Conservation (phyloP, 2,329 filamentous ascomycete species). For the Talaromyces sp. region DNA sequence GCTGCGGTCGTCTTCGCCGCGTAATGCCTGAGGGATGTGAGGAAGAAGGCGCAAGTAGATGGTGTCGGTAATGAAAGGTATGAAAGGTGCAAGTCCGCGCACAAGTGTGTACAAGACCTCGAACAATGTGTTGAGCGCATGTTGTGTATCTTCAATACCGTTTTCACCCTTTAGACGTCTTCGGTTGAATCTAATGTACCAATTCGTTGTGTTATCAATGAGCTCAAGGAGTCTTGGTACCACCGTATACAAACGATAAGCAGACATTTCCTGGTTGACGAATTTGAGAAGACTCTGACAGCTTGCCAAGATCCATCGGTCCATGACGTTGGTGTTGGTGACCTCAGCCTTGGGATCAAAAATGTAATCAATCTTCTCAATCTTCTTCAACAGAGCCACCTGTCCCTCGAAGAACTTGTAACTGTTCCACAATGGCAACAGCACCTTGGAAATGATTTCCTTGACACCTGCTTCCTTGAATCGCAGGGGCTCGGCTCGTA, state of each 20-base stretch:
- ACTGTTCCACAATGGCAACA: conserved; percentile 91
- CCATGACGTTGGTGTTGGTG: conserved; percentile 83
- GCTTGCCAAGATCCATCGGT: conserved; percentile 89
- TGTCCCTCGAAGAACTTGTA: conserved; percentile 96
- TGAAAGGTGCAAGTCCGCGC: conserved; percentile 87
- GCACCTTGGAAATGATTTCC: conserved; percentile 87
- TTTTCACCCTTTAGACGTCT: conserved; percentile 87
- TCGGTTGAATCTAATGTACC: conserved; percentile 95
- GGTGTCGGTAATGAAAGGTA: conserved; percentile 89
- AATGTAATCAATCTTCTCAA: conserved; percentile 69
- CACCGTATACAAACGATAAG: conserved; percentile 81
- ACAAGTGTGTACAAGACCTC: conserved; percentile 88
- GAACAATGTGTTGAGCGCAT: conserved; percentile 90
- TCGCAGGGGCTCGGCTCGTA: conserved; percentile 81
- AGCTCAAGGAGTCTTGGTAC: conserved; percentile 77
- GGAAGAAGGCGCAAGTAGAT: conserved; percentile 83
- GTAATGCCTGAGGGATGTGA: conserved; percentile 70
- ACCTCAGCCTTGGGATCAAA: conserved; percentile 66
- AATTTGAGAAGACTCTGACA: conserved; percentile 89
- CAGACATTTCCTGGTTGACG: conserved; percentile 86
- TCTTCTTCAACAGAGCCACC: conserved; percentile 80
- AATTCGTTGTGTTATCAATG: conserved; percentile 96
- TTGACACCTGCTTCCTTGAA: conserved; percentile 93
- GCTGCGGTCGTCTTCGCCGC: conserved; percentile 71
- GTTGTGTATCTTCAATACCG: conserved; percentile 77